Conservation (phyloP, 257 asterid species). For the Anisodus tanguticus region DNA sequence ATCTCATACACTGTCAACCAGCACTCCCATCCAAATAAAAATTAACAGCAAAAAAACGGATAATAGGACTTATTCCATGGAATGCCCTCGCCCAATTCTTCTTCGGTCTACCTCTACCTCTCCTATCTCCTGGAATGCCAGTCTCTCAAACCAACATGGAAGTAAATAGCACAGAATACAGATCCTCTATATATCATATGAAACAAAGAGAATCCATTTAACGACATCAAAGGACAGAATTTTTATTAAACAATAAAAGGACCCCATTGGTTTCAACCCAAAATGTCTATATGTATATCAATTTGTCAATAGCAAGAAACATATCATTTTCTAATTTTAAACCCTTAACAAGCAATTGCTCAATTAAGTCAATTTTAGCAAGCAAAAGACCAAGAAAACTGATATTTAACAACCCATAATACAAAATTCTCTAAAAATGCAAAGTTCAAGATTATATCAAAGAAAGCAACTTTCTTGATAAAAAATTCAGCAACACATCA, state of each 20-base stretch:
- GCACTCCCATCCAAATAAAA: neutral
- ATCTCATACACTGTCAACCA: slow-evolving; percentile 9
- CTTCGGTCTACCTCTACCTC: too few relatives aligned
- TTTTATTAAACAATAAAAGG: neutral
- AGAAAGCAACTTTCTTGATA: neutral
- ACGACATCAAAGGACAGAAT: neutral
- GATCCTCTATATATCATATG: neutral
- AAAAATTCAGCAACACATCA: neutral
- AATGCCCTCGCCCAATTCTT: too few relatives aligned
- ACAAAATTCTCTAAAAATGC: neutral
- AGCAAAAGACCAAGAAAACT: neutral
- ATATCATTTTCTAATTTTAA: neutral
- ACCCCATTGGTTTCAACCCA: neutral
- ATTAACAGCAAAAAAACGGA: neutral
- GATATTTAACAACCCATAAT: neutral
- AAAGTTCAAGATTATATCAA: neutral
- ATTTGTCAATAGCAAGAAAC: neutral
- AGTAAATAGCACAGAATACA: neutral
- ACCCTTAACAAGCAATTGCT: neutral
- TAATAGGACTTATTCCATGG: neutral
- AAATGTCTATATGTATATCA: neutral
- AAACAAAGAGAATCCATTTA: neutral
- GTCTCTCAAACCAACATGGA: neutral
- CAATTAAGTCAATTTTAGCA: neutral
- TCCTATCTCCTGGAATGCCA: too few relatives aligned